These are phyloP conservation scores for Fragilaria radians DNA, from an alignment of 108 stramenopile species.

Conservation along the genomic window DNA sequence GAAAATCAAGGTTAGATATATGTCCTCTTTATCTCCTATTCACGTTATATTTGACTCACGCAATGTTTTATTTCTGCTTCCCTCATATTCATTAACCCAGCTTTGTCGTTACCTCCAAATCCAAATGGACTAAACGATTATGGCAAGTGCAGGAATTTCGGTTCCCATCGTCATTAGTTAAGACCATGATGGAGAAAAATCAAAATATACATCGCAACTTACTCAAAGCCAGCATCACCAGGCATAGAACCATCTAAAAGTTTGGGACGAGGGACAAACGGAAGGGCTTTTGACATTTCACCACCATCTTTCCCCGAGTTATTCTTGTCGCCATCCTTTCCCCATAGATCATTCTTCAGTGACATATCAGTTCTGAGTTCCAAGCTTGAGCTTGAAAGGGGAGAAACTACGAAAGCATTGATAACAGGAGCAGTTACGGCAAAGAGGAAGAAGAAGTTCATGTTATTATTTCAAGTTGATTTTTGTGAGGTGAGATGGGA, in stretches of 20 bases:
- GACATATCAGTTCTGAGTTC: constrained; percentile 9
- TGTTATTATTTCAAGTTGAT: too few species aligned
- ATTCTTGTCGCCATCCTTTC: too few species aligned
- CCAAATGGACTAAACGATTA: constrained; percentile 46
- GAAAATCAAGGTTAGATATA: too few species aligned
- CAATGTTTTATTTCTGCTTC: constrained; percentile 85
- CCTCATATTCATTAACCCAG: constrained; percentile 61
- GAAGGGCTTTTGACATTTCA: constrained; percentile 61
- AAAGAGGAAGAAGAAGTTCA: too few species aligned
- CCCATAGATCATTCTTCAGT: too few species aligned
- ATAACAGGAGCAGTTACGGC: background rate
- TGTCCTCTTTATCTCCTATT: too few species aligned
- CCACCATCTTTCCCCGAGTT: constrained; percentile 31
- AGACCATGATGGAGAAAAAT: background rate
- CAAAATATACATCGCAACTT: constrained; percentile 14
- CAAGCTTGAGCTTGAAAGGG: constrained; percentile 6
- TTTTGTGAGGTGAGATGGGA: too few species aligned
- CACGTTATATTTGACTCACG: too few species aligned
- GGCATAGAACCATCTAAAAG: constrained; percentile 67
- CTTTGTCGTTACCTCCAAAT: constrained; percentile 60
- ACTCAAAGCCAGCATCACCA: constrained; percentile 83
- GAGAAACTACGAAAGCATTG: background rate
- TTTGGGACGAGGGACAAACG: constrained; percentile 68
- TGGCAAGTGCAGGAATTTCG: background rate
- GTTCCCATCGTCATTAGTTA: background rate